phyloP scores from a whole-genome alignment of 2,329 filamentous ascomycete genomes.

The Pseudogymnoascus sp. region DNA sequence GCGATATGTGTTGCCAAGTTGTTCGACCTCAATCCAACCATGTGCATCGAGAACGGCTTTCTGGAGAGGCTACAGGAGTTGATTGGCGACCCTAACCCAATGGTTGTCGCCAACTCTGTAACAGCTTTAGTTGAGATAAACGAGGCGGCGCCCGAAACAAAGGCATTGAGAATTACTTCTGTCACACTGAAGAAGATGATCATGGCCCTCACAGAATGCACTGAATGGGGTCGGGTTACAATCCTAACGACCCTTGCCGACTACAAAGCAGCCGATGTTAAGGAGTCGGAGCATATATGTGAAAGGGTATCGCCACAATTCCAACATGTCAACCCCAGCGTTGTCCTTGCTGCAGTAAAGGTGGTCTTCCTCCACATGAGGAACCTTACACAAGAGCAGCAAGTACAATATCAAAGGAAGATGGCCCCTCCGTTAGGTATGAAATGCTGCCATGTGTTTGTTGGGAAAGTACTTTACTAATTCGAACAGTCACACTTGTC shows the following conservation, averaged over 20 bases:
- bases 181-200: conserved; percentile 88
- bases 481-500: conserved; percentile 71
- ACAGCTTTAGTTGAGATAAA: conserved; percentile 86
- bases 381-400: conserved; percentile 67
- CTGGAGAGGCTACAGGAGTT: conserved; percentile 88
- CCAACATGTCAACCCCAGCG: conserved; percentile 95
- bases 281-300: conserved; percentile 97
- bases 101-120: conserved; percentile 97
- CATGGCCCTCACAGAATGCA: conserved; percentile 95
- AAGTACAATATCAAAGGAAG: conserved; percentile 87
- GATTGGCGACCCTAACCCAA: conserved; percentile 95
- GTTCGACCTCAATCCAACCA: conserved; percentile 83
- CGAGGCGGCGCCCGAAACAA: conserved; percentile 84
- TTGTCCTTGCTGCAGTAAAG: conserved; percentile 95
- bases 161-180: conserved; percentile 74
- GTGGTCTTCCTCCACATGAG: conserved; percentile 96
- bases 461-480: conserved; percentile 11
- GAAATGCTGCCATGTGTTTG: conserved; percentile 21
- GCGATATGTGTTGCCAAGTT: conserved; percentile 97
- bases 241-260: conserved; percentile 84
- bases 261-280: conserved; percentile 78
- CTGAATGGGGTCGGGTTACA: conserved; percentile 94
- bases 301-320: conserved; percentile 94
- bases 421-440: conserved; percentile 92
- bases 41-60: conserved; percentile 97